phyloP scores from a whole-genome alignment of 768 basidiomycete genomes.

The Suillus weaverae region DNA sequence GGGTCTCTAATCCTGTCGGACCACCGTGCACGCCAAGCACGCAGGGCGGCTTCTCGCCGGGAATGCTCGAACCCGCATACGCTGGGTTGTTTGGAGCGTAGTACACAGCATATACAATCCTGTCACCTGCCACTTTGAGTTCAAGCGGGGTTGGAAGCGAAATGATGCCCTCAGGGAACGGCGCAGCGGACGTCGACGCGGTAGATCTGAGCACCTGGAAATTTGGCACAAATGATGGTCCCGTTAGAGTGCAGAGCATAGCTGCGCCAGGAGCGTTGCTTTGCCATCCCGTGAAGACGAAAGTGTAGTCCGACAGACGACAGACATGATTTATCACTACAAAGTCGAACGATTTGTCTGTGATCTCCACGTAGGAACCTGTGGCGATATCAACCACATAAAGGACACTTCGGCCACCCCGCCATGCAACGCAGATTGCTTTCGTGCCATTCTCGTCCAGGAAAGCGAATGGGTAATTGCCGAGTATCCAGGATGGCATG shows the following conservation, averaged over 20 bases:
- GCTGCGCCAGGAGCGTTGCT: constrained; percentile 7
- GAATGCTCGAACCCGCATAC: constrained; percentile 44
- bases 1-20: constrained; percentile 50
- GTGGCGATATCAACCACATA: constrained; percentile 28
- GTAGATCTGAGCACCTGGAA: constrained; percentile 13
- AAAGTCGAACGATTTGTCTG: not conserved
- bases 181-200: not conserved
- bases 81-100: constrained; percentile 63
- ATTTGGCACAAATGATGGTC: constrained; percentile 3
- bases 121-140: constrained; percentile 17
- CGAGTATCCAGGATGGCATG: constrained; percentile 19
- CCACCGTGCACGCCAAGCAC: constrained; percentile 69
- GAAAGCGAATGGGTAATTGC: constrained; percentile 20
- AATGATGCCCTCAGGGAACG: constrained; percentile 21
- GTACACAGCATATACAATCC: constrained; percentile 55
- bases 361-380: constrained; percentile 8
- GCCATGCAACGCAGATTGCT: constrained; percentile 32
- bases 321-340: not conserved
- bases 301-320: not conserved
- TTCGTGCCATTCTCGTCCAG: constrained; percentile 22
- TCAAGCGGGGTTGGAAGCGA: constrained; percentile 13
- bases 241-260: constrained; percentile 7
- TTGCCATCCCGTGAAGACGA: not conserved
- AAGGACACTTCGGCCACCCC: constrained; percentile 31
- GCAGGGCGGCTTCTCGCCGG: constrained; percentile 63